Evolutionary conservation across 2,329 filamentous ascomycete genomes (phyloP).

Genomic region (Claviceps monticola): DNA sequence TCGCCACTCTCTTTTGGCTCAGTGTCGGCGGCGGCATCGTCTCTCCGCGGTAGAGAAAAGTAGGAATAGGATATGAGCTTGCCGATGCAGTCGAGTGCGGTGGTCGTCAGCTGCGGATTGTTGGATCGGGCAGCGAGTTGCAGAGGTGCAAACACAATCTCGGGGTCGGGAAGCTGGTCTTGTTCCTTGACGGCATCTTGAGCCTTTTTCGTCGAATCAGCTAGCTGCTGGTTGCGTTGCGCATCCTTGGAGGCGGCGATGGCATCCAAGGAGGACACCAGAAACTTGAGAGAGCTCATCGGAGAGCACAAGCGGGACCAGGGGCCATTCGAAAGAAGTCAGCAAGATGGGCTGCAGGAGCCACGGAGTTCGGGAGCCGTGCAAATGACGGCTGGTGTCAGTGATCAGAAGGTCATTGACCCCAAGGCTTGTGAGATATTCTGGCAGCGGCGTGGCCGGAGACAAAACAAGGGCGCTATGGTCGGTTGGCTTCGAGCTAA

Average conservation of each 20-base stretch:
- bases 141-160: constrained; percentile 81
- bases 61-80: constrained; percentile 99
- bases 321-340: constrained; percentile 28
- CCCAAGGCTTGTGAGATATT: neutral
- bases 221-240: constrained; percentile 69
- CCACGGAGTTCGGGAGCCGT: neutral
- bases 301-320: constrained; percentile 35
- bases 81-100: constrained; percentile 91
- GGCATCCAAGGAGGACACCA: constrained; percentile 81
- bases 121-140: constrained; percentile 79
- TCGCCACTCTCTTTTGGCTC: constrained; percentile 24
- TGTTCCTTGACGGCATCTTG: constrained; percentile 75
- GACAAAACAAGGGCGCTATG: neutral
- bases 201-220: constrained; percentile 68
- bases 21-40: constrained; percentile 19
- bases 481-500: neutral
- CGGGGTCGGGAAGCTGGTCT: constrained; percentile 74
- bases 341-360: neutral
- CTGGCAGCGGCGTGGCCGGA: neutral
- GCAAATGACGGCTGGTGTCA: neutral
- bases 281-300: constrained; percentile 91
- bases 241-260: constrained; percentile 89
- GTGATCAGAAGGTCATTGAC: neutral
- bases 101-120: constrained; percentile 75
- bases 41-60: constrained; percentile 59